Evolutionary conservation across 768 basidiomycete species (phyloP), one percentile per base, ranked within the genome.

Genomic region (Pholiota microspora): DNA sequence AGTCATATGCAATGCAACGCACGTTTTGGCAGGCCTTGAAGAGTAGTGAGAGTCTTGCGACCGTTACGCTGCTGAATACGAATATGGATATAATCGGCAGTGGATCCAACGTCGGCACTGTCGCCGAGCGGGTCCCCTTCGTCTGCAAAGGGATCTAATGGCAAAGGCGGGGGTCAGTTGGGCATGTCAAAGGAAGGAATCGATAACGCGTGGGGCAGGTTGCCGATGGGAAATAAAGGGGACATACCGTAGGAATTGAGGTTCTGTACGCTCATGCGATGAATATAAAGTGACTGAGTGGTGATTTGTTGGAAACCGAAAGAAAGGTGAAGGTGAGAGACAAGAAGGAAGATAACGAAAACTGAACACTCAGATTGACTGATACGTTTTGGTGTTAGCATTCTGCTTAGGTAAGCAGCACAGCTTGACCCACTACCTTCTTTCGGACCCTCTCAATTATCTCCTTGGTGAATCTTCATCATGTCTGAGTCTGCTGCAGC

Each of bases 1-100:
- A 36, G 52, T 53, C 18, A 24, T 29, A 53, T 45, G 45, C 50
- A n/a, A n/a, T n/a, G n/a, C n/a, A 28, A 74, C 84, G 60, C 60
- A 92, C 92, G 84, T 73, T 89, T 93, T 52, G 92, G 91, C 61
- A 99, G 73, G 58, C 97, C 97, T 73, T 98, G 95, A 63, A 98
- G 80, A 55, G 95, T 99, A 36, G 97, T 99, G 78, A 98, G 74
- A 58, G 94, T 97, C 82, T 99, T 99, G 67, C 97, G 84, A 59
- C 97, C 97, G 83, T 98, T 99, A 68, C 97, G 85, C 75, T 99
- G 97, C 73, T 99, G 97, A 66, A 99, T 91, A 78, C 97, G 93
- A 69, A 96, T 91, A 72, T 95, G 93, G 70, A 95, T 90, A 72
- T 92, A 88, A 70, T 92, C 85, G 66, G 84, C 74, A 70, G 86